phyloP scores from a whole-genome alignment of 441 rosid genomes.

The Pelargonium fulgidum region DNA sequence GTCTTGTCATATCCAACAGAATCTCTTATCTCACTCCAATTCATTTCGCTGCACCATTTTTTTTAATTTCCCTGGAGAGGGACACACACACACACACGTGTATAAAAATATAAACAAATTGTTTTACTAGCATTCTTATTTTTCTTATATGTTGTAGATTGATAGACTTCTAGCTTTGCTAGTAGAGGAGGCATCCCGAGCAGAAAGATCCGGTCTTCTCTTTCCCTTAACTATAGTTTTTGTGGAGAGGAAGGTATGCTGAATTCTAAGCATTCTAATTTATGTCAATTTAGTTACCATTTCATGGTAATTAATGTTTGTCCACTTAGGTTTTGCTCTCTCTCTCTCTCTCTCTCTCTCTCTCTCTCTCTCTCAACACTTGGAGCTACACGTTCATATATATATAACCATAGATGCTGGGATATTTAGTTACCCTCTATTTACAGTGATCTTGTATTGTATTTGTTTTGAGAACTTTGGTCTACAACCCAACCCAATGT shows the following conservation, averaged over 20 bases:
- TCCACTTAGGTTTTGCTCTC: neutral
- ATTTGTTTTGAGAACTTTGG: no score
- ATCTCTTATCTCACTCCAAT: neutral
- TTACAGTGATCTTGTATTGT: no score
- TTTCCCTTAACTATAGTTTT: conserved; percentile 35
- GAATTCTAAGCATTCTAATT: neutral
- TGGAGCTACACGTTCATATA: neutral
- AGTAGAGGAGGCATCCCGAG: conserved; percentile 27
- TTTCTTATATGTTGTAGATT: conserved; percentile 20
- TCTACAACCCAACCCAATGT: no score
- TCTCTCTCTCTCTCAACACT: neutral
- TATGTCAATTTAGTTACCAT: neutral
- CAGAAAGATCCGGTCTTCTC: conserved; percentile 29
- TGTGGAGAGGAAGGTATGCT: conserved; percentile 36
- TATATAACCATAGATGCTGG: no score
- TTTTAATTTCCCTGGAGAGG: no score
- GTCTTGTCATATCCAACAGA: conserved; percentile 1
- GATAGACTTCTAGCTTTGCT: conserved; percentile 34
- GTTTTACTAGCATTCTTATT: neutral
- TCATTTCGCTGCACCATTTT: neutral
- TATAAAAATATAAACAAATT: neutral
- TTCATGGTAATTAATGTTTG: neutral
- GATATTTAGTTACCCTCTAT: no score
- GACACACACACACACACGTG: no score
- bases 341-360: neutral